Percentiles rank a stretch among this genome's conserved stretches.
phyloP scores from a whole-genome alignment of 2,329 filamentous ascomycete species.

The Lasiodiplodia theobromae region DNA sequence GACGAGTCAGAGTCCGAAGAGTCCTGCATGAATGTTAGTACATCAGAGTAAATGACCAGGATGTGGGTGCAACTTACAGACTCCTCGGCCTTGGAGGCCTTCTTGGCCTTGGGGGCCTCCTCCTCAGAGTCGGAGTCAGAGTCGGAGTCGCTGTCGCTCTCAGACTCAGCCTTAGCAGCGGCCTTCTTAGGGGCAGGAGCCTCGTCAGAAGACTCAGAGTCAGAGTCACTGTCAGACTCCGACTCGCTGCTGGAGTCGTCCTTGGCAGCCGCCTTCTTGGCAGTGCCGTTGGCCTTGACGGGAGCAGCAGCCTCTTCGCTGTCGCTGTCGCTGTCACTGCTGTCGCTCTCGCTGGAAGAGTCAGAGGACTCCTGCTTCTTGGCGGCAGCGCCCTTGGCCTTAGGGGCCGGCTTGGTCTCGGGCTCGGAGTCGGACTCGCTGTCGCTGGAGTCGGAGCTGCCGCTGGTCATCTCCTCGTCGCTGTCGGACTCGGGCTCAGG shows the following conservation, averaged over 20 bases:
- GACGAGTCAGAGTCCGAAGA: constrained; percentile 8
- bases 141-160: constrained; percentile 32
- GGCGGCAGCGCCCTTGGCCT: constrained; percentile 36
- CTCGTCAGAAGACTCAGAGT: constrained; percentile 40
- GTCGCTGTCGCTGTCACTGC: constrained; percentile 35
- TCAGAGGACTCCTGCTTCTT: constrained; percentile 29
- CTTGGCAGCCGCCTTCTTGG: constrained; percentile 42
- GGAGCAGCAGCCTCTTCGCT: constrained; percentile 34
- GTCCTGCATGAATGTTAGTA: neutral
- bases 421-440: constrained; percentile 47
- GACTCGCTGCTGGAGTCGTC: constrained; percentile 42
- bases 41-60: too few relatives aligned
- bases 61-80: neutral
- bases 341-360: constrained; percentile 23
- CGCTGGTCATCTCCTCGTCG: constrained; percentile 45
- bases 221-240: constrained; percentile 50
- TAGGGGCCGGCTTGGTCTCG: constrained; percentile 35
- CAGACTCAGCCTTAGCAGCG: constrained; percentile 19
- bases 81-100: constrained; percentile 8
- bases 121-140: constrained; percentile 34
- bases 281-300: constrained; percentile 44
- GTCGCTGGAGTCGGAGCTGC: constrained; percentile 40
- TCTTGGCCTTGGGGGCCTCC: constrained; percentile 26
- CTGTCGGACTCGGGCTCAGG: constrained; percentile 49
- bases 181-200: constrained; percentile 31